Evolutionary conservation across 129 eudicot genomes (phyloP).

Genomic region (Flaveria trinervia): DNA sequence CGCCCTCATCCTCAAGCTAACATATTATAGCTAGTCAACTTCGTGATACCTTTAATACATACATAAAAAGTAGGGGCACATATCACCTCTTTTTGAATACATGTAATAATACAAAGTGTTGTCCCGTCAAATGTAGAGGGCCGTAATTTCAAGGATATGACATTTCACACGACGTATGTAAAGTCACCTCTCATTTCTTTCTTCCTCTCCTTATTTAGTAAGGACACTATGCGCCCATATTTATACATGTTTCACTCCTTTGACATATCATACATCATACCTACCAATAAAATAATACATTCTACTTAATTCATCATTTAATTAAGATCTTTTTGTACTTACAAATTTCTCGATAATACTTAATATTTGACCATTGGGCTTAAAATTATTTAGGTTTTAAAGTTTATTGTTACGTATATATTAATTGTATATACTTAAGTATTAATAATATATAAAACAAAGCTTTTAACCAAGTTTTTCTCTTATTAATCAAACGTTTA

Average conservation of each 20-base stretch:
- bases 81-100: not conserved
- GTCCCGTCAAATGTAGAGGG: slow-evolving; percentile 32
- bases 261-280: not conserved
- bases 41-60: no score
- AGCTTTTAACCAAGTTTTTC: no score
- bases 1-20: no score
- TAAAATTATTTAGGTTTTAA: not conserved
- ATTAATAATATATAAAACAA: no score
- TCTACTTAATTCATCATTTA: not conserved
- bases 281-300: not conserved
- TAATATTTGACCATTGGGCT: not conserved
- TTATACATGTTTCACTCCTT: slow-evolving; percentile 23
- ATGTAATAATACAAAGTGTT: slow-evolving; percentile 3
- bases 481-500: no score
- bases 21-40: no score
- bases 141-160: slow-evolving; percentile 35
- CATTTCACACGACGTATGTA: slow-evolving; percentile 42
- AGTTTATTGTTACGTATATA: not conserved
- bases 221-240: slow-evolving; percentile 36
- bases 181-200: slow-evolving; percentile 38
- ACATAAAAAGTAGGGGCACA: no score
- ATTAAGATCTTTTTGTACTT: no score
- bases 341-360: not conserved
- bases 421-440: no score
- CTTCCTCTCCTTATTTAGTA: slow-evolving; percentile 34